Conservation (phyloP, 2,329 filamentous ascomycete species). For the Fusarium sp. region DNA sequence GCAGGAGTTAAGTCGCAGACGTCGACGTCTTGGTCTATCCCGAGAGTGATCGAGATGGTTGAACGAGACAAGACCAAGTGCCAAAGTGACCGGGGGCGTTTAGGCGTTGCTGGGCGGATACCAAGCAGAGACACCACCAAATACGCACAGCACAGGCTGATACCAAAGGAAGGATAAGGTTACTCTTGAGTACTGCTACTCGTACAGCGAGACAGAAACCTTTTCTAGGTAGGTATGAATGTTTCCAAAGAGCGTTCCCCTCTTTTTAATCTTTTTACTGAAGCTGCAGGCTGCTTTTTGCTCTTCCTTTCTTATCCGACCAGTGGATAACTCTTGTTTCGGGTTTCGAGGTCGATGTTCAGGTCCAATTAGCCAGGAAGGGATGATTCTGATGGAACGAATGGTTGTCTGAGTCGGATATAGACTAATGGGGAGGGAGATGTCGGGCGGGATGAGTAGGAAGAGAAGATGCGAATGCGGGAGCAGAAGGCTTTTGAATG, state of each 20-base stretch:
- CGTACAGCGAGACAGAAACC: constrained; percentile 30
- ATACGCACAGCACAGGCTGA: constrained; percentile 33
- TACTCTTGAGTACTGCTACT: constrained; percentile 28
- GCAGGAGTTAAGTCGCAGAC: constrained; percentile 13
- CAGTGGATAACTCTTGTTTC: constrained; percentile 11
- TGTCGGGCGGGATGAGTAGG: constrained; percentile 45
- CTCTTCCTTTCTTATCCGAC: constrained; percentile 8
- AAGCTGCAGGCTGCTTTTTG: not conserved
- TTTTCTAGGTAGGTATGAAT: not conserved
- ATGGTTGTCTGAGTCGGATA: constrained; percentile 28
- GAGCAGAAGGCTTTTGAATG: constrained; percentile 55
- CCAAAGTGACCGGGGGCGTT: constrained; percentile 30
- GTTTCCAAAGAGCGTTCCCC: constrained; percentile 19
- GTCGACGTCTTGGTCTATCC: constrained; percentile 31
- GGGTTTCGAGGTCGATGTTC: constrained; percentile 5
- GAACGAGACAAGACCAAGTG: constrained; percentile 26
- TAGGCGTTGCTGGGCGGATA: constrained; percentile 43
- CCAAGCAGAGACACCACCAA: constrained; percentile 23
- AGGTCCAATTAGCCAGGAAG: constrained; percentile 6
- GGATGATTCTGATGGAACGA: constrained; percentile 13
- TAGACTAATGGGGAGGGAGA: constrained; percentile 23
- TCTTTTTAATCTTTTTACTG: constrained; percentile 15
- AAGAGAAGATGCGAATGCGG: constrained; percentile 48
- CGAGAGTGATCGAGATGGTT: constrained; percentile 31
- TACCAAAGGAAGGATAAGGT: constrained; percentile 24